These are phyloP conservation scores for Colletotrichum sp. DNA, from an alignment of 2,329 filamentous ascomycete species.

Conservation along the genomic window DNA sequence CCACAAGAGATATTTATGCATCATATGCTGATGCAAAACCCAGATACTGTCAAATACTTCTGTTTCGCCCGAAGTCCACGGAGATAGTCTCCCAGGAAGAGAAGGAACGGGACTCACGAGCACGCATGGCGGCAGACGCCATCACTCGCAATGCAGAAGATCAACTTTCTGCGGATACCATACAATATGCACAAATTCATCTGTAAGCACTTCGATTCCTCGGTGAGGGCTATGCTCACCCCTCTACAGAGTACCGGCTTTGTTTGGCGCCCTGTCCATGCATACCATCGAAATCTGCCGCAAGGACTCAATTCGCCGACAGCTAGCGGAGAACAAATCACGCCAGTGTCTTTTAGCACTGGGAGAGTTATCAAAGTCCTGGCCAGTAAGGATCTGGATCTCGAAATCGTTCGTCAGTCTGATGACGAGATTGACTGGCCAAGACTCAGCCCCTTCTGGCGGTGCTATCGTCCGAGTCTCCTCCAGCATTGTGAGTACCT, in stretches of 20 bases:
- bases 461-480: neutral
- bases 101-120: neutral
- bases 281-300: neutral
- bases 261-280: constrained; percentile 7
- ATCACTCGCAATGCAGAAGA: constrained; percentile 16
- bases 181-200: neutral
- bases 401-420: neutral
- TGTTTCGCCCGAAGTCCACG: neutral
- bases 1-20: rapidly evolving
- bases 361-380: constrained; percentile 1
- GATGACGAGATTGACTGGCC: neutral
- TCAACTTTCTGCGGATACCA: neutral
- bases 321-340: constrained; percentile 2
- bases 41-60: constrained; percentile 3
- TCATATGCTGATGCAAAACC: neutral
- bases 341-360: neutral
- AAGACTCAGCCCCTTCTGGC: neutral
- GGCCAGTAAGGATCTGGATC: constrained; percentile 6
- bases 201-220: neutral
- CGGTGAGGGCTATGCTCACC: neutral
- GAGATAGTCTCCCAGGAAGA: neutral
- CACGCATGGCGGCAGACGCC: neutral
- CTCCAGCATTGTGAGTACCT: neutral
- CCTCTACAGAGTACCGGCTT: neutral
- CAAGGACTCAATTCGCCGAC: neutral